These are phyloP conservation scores for Blastomyces emzantsi DNA, from an alignment of 2,329 filamentous ascomycete species.

Conservation along the genomic window DNA sequence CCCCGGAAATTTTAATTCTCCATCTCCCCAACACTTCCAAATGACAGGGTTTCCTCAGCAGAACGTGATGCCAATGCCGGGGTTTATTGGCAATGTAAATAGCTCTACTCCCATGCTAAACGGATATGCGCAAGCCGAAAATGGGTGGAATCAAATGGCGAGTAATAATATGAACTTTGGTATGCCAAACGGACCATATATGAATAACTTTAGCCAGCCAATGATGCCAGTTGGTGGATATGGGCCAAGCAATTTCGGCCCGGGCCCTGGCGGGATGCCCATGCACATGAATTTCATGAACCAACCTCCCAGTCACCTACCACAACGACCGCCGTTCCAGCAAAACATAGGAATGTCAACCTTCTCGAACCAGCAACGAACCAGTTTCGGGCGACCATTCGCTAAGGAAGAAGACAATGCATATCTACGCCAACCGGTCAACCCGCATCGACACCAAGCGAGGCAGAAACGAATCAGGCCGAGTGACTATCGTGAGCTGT, in stretches of 20 bases:
- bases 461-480: conserved; percentile 70
- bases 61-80: conserved; percentile 27
- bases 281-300: conserved; percentile 33
- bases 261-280: conserved; percentile 23
- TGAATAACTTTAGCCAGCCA: conserved; percentile 19
- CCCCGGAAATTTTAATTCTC: conserved; percentile 25
- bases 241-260: conserved; percentile 28
- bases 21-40: conserved; percentile 26
- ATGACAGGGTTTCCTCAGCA: conserved; percentile 29
- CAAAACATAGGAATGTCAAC: conserved; percentile 29
- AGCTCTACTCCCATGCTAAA: conserved; percentile 28
- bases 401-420: conserved; percentile 71
- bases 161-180: conserved; percentile 33
- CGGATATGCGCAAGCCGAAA: conserved; percentile 26
- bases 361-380: conserved; percentile 52
- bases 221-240: conserved; percentile 27
- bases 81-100: conserved; percentile 31
- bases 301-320: conserved; percentile 24
- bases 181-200: conserved; percentile 9
- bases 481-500: conserved; percentile 84
- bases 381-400: conserved; percentile 44
- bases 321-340: conserved; percentile 26
- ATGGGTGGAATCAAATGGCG: conserved; percentile 39
- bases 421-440: conserved; percentile 93
- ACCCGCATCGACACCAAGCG: conserved; percentile 82